Evolutionary conservation across 805 yeast species (phyloP), one percentile per base, ranked within the genome.

Genomic region (Maudiozyma saulgeensis): DNA sequence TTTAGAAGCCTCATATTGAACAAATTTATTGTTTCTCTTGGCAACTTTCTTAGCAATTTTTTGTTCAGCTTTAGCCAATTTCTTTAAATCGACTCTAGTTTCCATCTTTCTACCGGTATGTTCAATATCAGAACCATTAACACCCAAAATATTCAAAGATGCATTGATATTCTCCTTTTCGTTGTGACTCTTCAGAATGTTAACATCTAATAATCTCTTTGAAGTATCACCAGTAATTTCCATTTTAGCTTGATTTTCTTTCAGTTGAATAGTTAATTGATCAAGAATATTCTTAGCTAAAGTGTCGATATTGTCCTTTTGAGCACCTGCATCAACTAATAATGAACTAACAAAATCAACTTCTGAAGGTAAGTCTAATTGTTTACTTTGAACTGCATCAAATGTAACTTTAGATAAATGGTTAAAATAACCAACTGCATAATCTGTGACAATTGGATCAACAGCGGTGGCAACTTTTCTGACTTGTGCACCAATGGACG

Each of bases 1-100:
- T 69, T 86, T 89, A 41, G 97, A 89, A n/a, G 96, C 96, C 69
- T 93, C 96, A 65, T 88, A 88, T 62, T 87, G 65, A 57, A 87
- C 96, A 63, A 86, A 85, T 63, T 82, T 80, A 66, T 87, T 87
- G 63, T 80, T 79, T 61, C 78, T 71, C 73, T 91, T 91, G 40
- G 96, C 97, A 53, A 93, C 91, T 71, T 93, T 93, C 64, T 95
- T 91, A 21, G 96, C 97, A 64, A 93, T 90, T 74, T 93, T 93
- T 61, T 89, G 81, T 73, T 93, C 99, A 50, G 96, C 99, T 68
- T 91, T 93, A 64, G 90, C 96, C 60, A 93, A 80, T 69, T 93
- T 93, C 81, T 89, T 90, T 75, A 85, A 85, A 68, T 93, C 99
- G 41, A 93, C 99, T 62, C 95, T 80, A 43, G 95, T 82, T 67